Evolutionary conservation across 139 green algal species (phyloP).

Genomic region (Tetradesmus obliquus): DNA sequence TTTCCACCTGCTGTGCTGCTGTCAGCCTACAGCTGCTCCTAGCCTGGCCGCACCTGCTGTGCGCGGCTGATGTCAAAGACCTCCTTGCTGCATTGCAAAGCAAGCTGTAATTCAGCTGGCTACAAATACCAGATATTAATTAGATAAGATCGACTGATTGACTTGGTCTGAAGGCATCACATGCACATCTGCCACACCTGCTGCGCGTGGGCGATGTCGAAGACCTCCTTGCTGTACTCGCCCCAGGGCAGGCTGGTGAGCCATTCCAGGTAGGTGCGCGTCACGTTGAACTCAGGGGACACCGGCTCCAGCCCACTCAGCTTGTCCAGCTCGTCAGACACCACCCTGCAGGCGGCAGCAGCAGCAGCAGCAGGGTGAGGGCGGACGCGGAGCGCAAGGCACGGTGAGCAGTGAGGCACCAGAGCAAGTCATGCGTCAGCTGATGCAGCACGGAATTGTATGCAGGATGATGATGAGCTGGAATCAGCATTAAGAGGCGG

Average conservation of each 20-base stretch:
- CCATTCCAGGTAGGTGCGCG: slow-evolving; percentile 98
- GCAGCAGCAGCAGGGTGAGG: background rate
- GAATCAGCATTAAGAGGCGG: too few species aligned
- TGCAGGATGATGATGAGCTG: too few species aligned
- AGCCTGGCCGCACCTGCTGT: background rate
- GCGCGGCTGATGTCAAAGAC: background rate
- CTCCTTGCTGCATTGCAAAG: too few species aligned
- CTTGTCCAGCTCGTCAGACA: slow-evolving; percentile 96
- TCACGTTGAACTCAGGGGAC: slow-evolving; percentile 97
- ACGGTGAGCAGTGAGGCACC: too few species aligned
- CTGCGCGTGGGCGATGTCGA: slow-evolving; percentile 87
- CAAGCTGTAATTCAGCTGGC: too few species aligned
- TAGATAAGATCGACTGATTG: too few species aligned
- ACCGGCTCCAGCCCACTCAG: slow-evolving; percentile 89
- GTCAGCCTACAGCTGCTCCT: background rate
- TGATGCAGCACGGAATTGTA: background rate
- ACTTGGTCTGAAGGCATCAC: background rate
- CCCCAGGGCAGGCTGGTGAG: slow-evolving; percentile 95
- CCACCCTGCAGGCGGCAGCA: slow-evolving; percentile 54
- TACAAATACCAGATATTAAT: too few species aligned
- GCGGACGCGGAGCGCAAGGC: background rate
- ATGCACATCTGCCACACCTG: slow-evolving; percentile 51
- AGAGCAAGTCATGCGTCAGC: too few species aligned
- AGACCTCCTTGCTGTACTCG: slow-evolving; percentile 78
- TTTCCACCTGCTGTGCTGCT: background rate